A percentile compares a stretch with the other conserved stretches of the same genome.
Evolutionary conservation across 345 rosid species (phyloP).

Genomic region (Pistacia integerrima): DNA sequence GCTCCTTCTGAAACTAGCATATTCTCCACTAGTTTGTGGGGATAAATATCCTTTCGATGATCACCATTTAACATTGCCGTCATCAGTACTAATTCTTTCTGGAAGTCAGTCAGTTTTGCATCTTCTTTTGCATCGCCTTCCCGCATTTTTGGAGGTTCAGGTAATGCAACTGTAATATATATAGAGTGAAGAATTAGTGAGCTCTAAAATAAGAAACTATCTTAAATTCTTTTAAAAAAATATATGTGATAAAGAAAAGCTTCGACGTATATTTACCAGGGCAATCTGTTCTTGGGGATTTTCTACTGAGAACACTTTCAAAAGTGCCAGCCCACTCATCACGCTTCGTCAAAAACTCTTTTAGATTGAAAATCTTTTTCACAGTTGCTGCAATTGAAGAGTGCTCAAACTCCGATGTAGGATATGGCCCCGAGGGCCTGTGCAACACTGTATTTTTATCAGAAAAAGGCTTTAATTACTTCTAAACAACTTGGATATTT

Average conservation of each 20-base stretch:
- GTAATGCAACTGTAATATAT: conserved; percentile 41
- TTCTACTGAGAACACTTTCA: conserved; percentile 42
- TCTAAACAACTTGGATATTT: background rate
- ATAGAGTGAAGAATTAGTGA: no score
- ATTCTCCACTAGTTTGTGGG: conserved; percentile 45
- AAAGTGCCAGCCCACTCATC: conserved; percentile 69
- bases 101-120: conserved; percentile 57
- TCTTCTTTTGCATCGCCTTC: conserved; percentile 38
- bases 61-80: conserved; percentile 71
- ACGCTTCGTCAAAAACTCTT: conserved; percentile 50
- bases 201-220: no score
- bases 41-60: conserved; percentile 40
- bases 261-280: conserved; percentile 30
- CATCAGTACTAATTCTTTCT: conserved; percentile 54
- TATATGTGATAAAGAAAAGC: background rate
- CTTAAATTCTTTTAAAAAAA: background rate
- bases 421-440: conserved; percentile 46
- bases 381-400: conserved; percentile 63
- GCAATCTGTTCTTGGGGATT: conserved; percentile 49
- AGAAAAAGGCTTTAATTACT: background rate
- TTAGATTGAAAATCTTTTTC: conserved; percentile 51
- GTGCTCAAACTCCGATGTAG: conserved; percentile 56
- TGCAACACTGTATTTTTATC: conserved; percentile 40
- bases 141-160: conserved; percentile 48
- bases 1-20: conserved; percentile 51